Evolutionary conservation across 257 asterid species (phyloP).

Genomic region (Thymus mandschuricus): DNA sequence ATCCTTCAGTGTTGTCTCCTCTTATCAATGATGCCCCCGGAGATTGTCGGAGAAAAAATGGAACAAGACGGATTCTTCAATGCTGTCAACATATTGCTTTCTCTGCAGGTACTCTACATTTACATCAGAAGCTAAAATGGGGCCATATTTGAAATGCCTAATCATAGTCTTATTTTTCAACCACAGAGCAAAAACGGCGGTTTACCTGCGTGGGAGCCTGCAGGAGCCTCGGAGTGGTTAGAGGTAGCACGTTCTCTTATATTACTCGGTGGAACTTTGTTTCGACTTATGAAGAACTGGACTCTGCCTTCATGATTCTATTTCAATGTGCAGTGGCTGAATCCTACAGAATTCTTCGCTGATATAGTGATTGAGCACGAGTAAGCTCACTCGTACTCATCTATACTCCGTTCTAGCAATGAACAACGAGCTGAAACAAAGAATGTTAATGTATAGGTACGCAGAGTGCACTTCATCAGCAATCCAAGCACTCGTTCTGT

Average conservation of each 20-base stretch:
- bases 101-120: constrained; percentile 60
- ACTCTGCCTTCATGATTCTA: no score
- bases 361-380: constrained; percentile 73
- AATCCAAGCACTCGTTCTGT: constrained; percentile 67
- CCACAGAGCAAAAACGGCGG: constrained; percentile 91
- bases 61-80: constrained; percentile 63
- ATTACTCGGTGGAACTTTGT: no score
- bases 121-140: not conserved
- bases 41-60: constrained; percentile 75
- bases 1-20: constrained; percentile 71
- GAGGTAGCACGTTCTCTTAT: constrained; percentile 50
- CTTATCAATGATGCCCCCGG: constrained; percentile 78
- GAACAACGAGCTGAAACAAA: not conserved
- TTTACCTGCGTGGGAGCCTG: constrained; percentile 97
- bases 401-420: not conserved
- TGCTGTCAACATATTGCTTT: constrained; percentile 74
- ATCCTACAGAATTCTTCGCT: constrained; percentile 75
- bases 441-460: constrained; percentile 33
- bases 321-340: constrained; percentile 49
- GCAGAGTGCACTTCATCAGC: constrained; percentile 83
- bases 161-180: no score
- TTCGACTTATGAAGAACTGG: no score
- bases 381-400: constrained; percentile 45
- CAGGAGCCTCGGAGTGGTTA: constrained; percentile 77
- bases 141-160: not conserved